Base-by-base conservation (phyloP, 129 eudicot species). In the Logfia minima region DNA sequence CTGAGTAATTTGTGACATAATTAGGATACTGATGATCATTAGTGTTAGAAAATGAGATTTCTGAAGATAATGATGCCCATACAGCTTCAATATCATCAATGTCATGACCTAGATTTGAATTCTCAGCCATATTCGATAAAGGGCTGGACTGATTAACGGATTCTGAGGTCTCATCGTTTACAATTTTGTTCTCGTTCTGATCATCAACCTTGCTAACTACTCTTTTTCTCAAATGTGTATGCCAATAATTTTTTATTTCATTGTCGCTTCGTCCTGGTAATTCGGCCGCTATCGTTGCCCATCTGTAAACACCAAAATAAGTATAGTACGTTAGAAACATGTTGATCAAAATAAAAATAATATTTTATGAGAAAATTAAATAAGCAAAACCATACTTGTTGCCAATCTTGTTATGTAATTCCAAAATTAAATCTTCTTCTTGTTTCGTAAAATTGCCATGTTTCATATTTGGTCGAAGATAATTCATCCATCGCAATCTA, bases 231-330 rank as follows among this genome's bases (percentile, higher is more conserved):
- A 84, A 78, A 53, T 68, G 72, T 10, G 82, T 41, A 67, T 84
- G 75, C 84, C 87, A 84, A 21, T 77, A 66, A 22, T 84, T 84
- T 18, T 84, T 84, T 45, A 84, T 75, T 34, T 84, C 84, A 43
- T 84, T 84, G 74, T 84, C 87, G 16, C 82, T 84, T 60, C 87
- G 68, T 80, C 87, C 87, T 4, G 86, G 86, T 79, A 83, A 60
- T 52, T 83, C 58, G 34, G 76, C 68, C 24, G 86, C 83, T 9
- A 84, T 84, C 9, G 74, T 73, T 48, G 87, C 69, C 87, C 87
- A 84, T 71, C 87, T 84, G 43, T 17, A 58, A 8, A 39, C 11
- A 60, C 48, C 48, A 41, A 41, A 41, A 2, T 39, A 39, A 39
- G 9, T 41, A 41, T 41, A 41, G 48, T 34, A 34, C 8, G 37